Percentiles rank a stretch among this genome's conserved stretches.
Evolutionary conservation across 331 rosid species (phyloP).

Genomic region (Pyrus hybrid): DNA sequence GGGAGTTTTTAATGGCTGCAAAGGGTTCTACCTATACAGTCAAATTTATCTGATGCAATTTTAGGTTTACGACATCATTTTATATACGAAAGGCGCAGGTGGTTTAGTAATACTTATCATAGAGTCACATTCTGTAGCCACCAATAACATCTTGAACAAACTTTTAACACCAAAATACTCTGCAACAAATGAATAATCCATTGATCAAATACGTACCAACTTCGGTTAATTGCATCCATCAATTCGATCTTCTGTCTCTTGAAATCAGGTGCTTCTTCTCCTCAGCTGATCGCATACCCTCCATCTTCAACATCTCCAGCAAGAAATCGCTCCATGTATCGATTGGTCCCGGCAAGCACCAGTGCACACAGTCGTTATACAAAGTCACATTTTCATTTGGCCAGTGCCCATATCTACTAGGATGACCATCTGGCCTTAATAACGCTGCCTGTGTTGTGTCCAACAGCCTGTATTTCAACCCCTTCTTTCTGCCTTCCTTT

Average conservation of each 20-base stretch:
- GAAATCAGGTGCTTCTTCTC: conserved; percentile 34
- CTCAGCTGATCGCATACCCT: conserved; percentile 42
- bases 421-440: conserved; percentile 90
- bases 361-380: conserved; percentile 86
- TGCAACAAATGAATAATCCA: neutral
- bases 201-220: neutral
- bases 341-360: conserved; percentile 95
- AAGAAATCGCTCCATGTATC: conserved; percentile 88
- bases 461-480: conserved; percentile 50
- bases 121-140: neutral
- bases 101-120: no score
- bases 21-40: no score
- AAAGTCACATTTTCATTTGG: conserved; percentile 60
- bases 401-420: conserved; percentile 79
- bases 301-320: conserved; percentile 74
- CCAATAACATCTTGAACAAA: neutral
- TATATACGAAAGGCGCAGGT: no score
- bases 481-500: conserved; percentile 40
- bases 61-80: no score
- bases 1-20: no score
- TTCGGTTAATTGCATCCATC: neutral
- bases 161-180: neutral
- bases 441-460: conserved; percentile 58
- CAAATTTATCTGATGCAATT: no score
- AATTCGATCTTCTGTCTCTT: conserved; percentile 21